phyloP scores from a whole-genome alignment of 495 filamentous ascomycete species.

The Trypethelium eluteriae region DNA sequence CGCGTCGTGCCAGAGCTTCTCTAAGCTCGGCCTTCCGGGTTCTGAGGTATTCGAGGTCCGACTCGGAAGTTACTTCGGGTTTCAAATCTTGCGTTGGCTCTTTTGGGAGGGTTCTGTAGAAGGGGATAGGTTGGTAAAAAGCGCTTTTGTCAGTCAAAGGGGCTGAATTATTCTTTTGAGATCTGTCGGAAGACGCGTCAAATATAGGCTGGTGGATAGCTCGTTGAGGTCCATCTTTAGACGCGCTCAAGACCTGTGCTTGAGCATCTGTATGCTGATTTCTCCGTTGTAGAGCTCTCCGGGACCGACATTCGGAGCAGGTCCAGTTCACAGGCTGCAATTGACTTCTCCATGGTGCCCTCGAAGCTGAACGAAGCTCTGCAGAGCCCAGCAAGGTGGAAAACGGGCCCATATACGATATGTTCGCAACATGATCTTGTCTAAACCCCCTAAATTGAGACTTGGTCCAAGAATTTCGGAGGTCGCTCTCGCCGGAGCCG shows the following conservation, averaged over 20 bases:
- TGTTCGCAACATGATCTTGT: background rate
- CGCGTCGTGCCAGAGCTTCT: constrained; percentile 13
- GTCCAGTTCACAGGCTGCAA: background rate
- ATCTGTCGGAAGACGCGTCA: background rate
- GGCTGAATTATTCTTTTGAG: background rate
- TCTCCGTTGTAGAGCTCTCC: background rate
- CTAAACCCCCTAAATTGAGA: background rate
- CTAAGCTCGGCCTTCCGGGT: constrained; percentile 1
- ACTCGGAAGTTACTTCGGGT: background rate
- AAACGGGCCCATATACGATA: constrained; percentile 1
- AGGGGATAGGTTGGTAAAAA: background rate
- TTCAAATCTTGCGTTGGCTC: background rate
- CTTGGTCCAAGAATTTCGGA: background rate
- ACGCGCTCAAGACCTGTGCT: background rate
- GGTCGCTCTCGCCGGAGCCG: background rate
- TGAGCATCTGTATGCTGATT: background rate
- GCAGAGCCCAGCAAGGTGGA: background rate
- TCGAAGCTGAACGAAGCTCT: background rate
- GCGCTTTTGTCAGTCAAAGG: background rate
- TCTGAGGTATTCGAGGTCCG: background rate
- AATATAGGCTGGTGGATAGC: too few relatives aligned
- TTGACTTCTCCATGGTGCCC: background rate
- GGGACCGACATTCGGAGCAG: background rate
- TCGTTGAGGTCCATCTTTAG: background rate
- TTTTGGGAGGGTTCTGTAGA: too few relatives aligned